Evolutionary conservation across 345 rosid genomes (phyloP), one percentile per base, ranked within the genome.

Genomic region (Populus nigra): DNA sequence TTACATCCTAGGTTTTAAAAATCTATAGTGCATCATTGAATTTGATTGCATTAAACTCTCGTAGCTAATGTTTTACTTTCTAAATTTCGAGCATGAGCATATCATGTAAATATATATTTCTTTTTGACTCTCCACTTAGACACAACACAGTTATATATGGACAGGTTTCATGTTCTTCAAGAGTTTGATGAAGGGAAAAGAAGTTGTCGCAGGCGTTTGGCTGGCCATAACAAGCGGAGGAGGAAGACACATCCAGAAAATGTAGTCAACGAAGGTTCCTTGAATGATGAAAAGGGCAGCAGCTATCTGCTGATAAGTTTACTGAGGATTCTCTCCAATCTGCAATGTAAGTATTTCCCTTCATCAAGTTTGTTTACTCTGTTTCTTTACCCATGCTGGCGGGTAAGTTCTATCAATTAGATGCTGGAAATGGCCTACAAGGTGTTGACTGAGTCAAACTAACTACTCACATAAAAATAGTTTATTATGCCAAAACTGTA

Each of bases 171-270:
- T 87, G 85, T 85, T 76, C 97, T 96, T 87, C 89, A 91, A 86
- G 99, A 96, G 85, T 96, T 96, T 82, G 98, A 96, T 83, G 99
- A 96, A 81, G 99, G 97, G 18, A 96, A 96, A 88, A 88, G 99
- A 86, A 96, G 99, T 76, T 96, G 99, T 76, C 94, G 99, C 43
- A 90, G 97, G 82, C 98, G 99, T 82, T 85, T 96, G 86, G 99
- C 99, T 80, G 98, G 99, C 16, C 99, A 96, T 82, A 93, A 96
- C 83, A 92, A 92, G 77, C 89, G 99, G 68, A 91, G 99, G 84
- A 96, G 97, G 86, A 96, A 96, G 80, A 92, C 97, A n/a, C 92
- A 92, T 86, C 98, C 93, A 3, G 98, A 91, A 41, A 73, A 91
- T 76, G 81, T 80, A 33, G 75, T 78, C 57, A 89, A 83, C 31